A percentile compares a stretch with the other conserved stretches of the same genome.
phyloP scores from a whole-genome alignment of 75 land plant species.

The Sequoia sempervirens region DNA sequence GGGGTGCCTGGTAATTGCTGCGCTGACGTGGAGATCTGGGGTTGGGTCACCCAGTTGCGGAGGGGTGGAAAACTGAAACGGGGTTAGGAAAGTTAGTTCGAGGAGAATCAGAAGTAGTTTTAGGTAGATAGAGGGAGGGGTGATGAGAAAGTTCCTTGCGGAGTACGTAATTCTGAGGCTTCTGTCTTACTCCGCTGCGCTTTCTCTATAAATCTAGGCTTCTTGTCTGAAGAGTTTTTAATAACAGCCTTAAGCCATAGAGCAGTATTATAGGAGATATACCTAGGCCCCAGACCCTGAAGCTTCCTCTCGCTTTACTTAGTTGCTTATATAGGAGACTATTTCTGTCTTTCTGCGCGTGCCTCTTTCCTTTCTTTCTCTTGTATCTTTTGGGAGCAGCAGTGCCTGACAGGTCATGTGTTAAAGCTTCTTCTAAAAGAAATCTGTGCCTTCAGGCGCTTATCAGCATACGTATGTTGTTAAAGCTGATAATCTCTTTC shows the following conservation, averaged over 20 bases:
- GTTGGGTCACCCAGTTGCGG: neutral
- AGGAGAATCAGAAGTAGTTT: neutral
- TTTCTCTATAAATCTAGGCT: neutral
- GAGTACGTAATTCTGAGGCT: conserved; percentile 1
- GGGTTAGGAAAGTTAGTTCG: conserved; percentile 5
- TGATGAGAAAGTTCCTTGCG: neutral
- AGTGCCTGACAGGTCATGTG: neutral
- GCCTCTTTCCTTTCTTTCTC: neutral
- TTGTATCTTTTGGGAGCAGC: neutral
- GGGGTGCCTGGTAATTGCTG: neutral
- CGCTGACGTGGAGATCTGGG: neutral
- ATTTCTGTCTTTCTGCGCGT: neutral
- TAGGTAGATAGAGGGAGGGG: neutral
- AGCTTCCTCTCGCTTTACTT: too few species aligned
- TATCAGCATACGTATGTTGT: neutral
- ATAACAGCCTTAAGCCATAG: neutral
- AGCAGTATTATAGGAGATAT: neutral
- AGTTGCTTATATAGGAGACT: too few species aligned
- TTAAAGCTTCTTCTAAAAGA: neutral
- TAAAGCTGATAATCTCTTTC: too few species aligned
- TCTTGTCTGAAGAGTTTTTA: conserved; percentile 1
- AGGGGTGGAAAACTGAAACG: neutral
- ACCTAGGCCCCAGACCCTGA: too few species aligned
- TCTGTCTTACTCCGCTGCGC: neutral
- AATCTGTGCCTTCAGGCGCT: neutral